Percentiles rank a stretch among this genome's conserved stretches.
Evolutionary conservation across 2,329 filamentous ascomycete species (phyloP).

Genomic region (Aspergillus sp.): DNA sequence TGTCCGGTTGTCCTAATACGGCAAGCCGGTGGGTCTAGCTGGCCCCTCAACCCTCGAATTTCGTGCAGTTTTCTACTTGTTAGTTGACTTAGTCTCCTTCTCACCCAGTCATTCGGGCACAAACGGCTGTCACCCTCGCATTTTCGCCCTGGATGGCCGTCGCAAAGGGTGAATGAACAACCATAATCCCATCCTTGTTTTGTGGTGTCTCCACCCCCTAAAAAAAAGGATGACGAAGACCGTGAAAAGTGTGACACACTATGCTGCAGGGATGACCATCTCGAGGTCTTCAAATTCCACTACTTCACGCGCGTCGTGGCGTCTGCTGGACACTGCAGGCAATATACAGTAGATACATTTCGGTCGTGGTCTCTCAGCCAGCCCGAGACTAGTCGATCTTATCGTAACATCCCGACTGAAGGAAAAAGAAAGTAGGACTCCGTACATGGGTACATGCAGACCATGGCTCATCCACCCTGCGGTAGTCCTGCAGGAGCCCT

Average conservation of each 20-base stretch:
- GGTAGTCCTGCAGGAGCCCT: constrained; percentile 4
- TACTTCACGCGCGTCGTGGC: no score
- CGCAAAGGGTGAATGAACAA: not conserved
- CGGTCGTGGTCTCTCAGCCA: not conserved
- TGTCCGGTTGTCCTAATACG: constrained; percentile 14
- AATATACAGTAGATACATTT: not conserved
- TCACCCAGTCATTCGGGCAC: not conserved
- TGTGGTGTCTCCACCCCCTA: not conserved
- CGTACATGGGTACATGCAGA: not conserved
- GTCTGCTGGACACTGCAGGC: not conserved
- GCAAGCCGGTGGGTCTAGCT: constrained; percentile 14
- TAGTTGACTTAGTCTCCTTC: no score
- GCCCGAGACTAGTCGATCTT: not conserved
- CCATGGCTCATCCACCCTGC: constrained; percentile 1
- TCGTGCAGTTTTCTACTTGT: constrained; percentile 7
- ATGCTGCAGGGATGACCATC: not conserved
- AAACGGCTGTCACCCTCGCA: constrained; percentile 10
- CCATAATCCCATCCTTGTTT: not conserved
- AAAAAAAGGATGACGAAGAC: not conserved
- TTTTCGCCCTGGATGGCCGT: not conserved
- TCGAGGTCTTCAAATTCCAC: not conserved
- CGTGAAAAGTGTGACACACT: not conserved
- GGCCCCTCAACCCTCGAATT: constrained; percentile 4
- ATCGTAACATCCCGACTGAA: not conserved
- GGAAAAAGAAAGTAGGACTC: not conserved